A percentile compares a stretch with the other conserved stretches of the same genome.
phyloP scores from a whole-genome alignment of 1,284 basidiomycete genomes.

The Hymenochaete sp. region DNA sequence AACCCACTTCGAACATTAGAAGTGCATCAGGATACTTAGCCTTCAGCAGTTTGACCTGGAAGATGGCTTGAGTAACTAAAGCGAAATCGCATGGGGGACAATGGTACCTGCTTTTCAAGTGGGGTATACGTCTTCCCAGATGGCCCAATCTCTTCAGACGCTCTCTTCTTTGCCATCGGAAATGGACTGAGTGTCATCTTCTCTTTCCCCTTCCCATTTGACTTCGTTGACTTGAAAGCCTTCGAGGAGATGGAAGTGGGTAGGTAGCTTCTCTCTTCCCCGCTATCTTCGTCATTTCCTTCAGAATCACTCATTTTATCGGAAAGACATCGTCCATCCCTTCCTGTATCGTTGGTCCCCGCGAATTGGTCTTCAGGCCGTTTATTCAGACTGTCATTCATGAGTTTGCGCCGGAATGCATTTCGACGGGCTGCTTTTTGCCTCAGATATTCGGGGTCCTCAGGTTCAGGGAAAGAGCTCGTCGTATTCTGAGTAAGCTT shows the following conservation, averaged over 20 bases:
- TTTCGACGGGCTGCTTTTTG: slow-evolving; percentile 30
- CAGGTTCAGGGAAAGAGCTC: too few species aligned
- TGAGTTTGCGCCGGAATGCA: slow-evolving; percentile 46
- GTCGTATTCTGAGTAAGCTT: too few species aligned
- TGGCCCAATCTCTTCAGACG: slow-evolving; percentile 54
- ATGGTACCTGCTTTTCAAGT: slow-evolving; percentile 65
- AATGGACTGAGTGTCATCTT: slow-evolving; percentile 14
- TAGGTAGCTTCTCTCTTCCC: neutral
- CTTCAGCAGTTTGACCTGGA: slow-evolving; percentile 49
- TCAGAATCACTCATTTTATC: slow-evolving; percentile 16
- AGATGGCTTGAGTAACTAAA: neutral
- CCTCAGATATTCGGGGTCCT: slow-evolving; percentile 12
- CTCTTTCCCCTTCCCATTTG: slow-evolving; percentile 29
- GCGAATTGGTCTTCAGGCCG: too few species aligned
- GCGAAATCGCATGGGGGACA: neutral
- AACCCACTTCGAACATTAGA: slow-evolving; percentile 82
- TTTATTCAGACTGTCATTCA: slow-evolving; percentile 28
- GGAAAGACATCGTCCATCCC: too few species aligned
- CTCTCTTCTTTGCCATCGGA: slow-evolving; percentile 19
- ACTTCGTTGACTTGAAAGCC: slow-evolving; percentile 33
- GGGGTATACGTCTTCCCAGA: slow-evolving; percentile 76
- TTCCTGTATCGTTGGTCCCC: too few species aligned
- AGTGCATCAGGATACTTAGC: slow-evolving; percentile 66
- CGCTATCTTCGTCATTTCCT: slow-evolving; percentile 6
- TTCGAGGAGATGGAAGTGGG: slow-evolving; percentile 9